Evolutionary conservation across 176 grass and related monocot genomes (phyloP), one percentile per base, ranked within the genome.

Genomic region (Chrysopogon serrulatus): DNA sequence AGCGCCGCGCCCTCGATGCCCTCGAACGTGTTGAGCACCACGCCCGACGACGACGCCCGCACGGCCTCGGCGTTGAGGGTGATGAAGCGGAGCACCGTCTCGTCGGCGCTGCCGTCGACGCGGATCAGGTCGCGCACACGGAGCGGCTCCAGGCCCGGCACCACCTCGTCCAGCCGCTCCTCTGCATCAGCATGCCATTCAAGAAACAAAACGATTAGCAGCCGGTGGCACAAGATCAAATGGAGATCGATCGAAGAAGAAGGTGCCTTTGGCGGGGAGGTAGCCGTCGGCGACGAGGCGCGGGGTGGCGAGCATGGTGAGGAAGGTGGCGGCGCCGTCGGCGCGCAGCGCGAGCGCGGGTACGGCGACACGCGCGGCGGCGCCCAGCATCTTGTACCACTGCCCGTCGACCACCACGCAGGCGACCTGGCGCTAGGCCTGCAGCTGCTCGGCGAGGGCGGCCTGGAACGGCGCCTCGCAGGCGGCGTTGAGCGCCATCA

Each of bases 21-120:
- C 14, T 61, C 21, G 73, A 88, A 88, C 9, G 87, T 85, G 77
- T 86, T 83, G 17, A 81, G 0, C 14, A 85, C 40, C 5, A 89
- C 63, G 32, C 49, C 87, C 0, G 78, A 19, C 19, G 82, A 42
- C 5, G 26, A 76, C 1, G n/a, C 21, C 13, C 78, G n/a, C 33
- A 23, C 17, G 33, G 84, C 56, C 42, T 27, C 14, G 47, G 9
- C 10, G 34, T 82, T 15, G 4, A 1, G 0, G 28, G 73, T 21
- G 45, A 66, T 59, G 78, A 77, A 84, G 0, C 40, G 16, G 40
- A 43, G 10, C 43, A 79, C 36, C 16, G 67, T 16, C 3, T 37
- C 80, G 23, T 16, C 32, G 71, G 45, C 23, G 32, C 37, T 26
- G 37, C 40, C 66, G 76, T 28, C 53, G 30, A 59, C 23, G 21